phyloP scores from a whole-genome alignment of 202 grass and related monocot genomes.

The Digitaria exilis region DNA sequence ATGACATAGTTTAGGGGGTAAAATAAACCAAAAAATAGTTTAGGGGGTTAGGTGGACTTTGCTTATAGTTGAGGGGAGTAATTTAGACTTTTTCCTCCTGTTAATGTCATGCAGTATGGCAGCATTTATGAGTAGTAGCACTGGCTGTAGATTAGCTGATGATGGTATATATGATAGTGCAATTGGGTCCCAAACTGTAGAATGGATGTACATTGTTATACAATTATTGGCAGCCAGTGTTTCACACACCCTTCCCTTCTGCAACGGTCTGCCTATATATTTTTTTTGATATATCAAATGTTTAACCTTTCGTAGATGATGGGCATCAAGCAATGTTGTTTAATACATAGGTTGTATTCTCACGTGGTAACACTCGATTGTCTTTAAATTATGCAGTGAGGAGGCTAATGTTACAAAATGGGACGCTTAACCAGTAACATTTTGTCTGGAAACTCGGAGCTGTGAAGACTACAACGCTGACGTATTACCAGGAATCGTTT shows the following conservation, averaged over 20 bases:
- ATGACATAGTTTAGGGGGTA: too few relatives aligned
- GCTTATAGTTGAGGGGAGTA: too few relatives aligned
- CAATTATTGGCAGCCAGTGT: neutral
- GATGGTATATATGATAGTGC: neutral
- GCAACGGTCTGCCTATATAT: too few relatives aligned
- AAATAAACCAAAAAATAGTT: too few relatives aligned
- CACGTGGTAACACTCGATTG: neutral
- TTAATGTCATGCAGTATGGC: neutral
- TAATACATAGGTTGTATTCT: neutral
- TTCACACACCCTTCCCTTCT: too few relatives aligned
- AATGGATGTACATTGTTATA: neutral
- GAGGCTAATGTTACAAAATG: neutral
- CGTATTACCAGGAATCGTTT: slow-evolving; percentile 1
- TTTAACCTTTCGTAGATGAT: neutral
- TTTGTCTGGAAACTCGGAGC: neutral
- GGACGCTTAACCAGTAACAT: neutral
- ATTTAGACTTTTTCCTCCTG: too few relatives aligned
- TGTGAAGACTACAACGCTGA: slow-evolving; percentile 12
- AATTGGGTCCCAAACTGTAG: neutral
- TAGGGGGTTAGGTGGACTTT: too few relatives aligned
- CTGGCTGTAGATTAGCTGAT: neutral
- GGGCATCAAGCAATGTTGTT: neutral
- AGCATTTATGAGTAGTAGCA: neutral
- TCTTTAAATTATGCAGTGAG: slow-evolving; percentile 27
- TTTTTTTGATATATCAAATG: too few relatives aligned